Percentiles rank a stretch among this genome's conserved stretches.
These are phyloP conservation scores for Paulownia fortunei DNA, from an alignment of 257 asterid genomes.

Conservation along the genomic window DNA sequence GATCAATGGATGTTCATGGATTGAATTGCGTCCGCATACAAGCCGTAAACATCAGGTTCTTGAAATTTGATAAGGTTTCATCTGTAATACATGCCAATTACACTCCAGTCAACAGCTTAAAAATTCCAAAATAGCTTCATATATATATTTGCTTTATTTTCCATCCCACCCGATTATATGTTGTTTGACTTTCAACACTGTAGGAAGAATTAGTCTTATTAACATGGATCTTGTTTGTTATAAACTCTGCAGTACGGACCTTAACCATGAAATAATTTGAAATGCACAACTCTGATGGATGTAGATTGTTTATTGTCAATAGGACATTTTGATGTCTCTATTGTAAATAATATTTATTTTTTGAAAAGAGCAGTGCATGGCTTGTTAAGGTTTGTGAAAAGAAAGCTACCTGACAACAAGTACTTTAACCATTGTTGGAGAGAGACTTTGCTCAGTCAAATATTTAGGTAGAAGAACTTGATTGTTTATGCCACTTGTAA, in stretches of 20 bases:
- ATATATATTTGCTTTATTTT: neutral
- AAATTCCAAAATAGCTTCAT: neutral
- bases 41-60: constrained; percentile 90
- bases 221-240: neutral
- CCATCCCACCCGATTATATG: neutral
- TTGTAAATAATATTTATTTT: neutral
- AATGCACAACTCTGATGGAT: neutral
- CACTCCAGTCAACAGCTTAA: neutral
- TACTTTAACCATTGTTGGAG: neutral
- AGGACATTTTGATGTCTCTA: neutral
- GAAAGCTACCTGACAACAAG: neutral
- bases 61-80: constrained; percentile 2
- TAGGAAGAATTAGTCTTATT: neutral
- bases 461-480: neutral
- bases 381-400: neutral
- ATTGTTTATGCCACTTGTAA: neutral
- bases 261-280: neutral
- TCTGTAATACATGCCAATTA: constrained; percentile 2
- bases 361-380: neutral
- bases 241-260: neutral
- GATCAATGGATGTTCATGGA: constrained; percentile 96
- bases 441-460: neutral
- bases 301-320: neutral
- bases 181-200: neutral
- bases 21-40: constrained; percentile 79